phyloP scores from a whole-genome alignment of 257 asterid species.

The Jacaranda copaia region DNA sequence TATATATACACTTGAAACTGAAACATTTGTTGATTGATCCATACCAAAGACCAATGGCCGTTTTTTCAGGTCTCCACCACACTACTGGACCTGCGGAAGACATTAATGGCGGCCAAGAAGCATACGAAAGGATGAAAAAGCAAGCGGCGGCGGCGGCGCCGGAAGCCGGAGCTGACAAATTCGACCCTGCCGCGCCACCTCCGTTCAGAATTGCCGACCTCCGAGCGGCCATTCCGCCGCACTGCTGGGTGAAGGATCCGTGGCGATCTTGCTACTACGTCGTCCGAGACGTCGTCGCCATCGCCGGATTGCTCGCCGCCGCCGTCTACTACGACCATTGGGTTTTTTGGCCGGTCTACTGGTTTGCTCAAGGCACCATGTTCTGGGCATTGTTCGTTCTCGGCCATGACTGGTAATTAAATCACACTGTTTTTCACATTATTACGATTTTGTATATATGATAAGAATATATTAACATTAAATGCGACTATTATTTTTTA shows the following conservation, averaged over 20 bases:
- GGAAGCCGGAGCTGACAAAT: constrained; percentile 29
- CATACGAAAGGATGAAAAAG: constrained; percentile 30
- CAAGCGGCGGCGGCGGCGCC: neutral
- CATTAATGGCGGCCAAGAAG: constrained; percentile 31
- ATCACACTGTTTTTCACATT: neutral
- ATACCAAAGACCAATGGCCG: constrained; percentile 38
- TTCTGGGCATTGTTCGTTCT: constrained; percentile 80
- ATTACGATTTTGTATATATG: too few relatives aligned
- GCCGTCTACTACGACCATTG: constrained; percentile 48
- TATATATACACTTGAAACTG: neutral
- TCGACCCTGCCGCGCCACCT: constrained; percentile 69
- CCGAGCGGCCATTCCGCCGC: constrained; percentile 65
- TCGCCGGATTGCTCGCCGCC: constrained; percentile 45
- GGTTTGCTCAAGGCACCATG: constrained; percentile 72
- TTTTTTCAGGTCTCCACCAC: constrained; percentile 38
- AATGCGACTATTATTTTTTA: too few relatives aligned
- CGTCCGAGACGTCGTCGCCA: constrained; percentile 47
- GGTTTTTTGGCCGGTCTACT: constrained; percentile 60
- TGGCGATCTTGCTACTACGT: constrained; percentile 60
- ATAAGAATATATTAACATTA: too few relatives aligned
- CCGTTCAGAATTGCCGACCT: constrained; percentile 68
- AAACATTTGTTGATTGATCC: neutral
- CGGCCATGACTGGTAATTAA: constrained; percentile 74
- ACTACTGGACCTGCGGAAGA: constrained; percentile 22
- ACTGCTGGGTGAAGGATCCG: constrained; percentile 75